A percentile compares a stretch with the other conserved stretches of the same genome.
These are phyloP conservation scores for Filosporella fistucella DNA, from an alignment of 495 filamentous ascomycete species.

Conservation along the genomic window DNA sequence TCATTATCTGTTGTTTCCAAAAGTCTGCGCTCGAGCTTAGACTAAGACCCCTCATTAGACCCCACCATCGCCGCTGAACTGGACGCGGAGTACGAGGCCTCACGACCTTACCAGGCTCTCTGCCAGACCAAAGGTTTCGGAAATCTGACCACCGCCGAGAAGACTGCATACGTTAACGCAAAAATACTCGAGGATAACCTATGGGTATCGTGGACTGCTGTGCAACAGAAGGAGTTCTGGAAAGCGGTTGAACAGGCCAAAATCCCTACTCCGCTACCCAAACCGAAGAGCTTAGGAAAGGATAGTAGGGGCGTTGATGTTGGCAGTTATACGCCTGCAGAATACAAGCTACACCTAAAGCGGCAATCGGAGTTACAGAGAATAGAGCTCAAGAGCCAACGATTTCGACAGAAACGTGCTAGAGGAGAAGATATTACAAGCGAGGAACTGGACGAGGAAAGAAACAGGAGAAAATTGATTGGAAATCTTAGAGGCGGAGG, in stretches of 20 bases:
- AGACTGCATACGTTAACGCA: constrained; percentile 14
- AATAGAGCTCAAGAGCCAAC: constrained; percentile 26
- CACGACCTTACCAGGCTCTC: constrained; percentile 17
- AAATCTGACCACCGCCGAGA: constrained; percentile 14
- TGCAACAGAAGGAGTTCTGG: constrained; percentile 43
- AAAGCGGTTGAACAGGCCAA: constrained; percentile 37
- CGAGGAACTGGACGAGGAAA: constrained; percentile 36
- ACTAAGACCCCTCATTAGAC: constrained; percentile 8
- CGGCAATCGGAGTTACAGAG: constrained; percentile 23
- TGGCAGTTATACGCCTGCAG: constrained; percentile 31
- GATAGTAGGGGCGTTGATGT: constrained; percentile 38
- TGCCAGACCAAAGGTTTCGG: constrained; percentile 15
- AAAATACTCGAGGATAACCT: constrained; percentile 19
- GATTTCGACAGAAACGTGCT: constrained; percentile 15
- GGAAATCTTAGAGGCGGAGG: constrained; percentile 42
- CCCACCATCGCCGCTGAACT: constrained; percentile 21
- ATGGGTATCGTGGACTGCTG: constrained; percentile 11
- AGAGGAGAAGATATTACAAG: not conserved
- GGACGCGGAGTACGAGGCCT: constrained; percentile 18
- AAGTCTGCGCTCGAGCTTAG: not conserved
- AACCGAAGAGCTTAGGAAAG: constrained; percentile 32
- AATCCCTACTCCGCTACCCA: constrained; percentile 33
- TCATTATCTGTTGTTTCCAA: not conserved
- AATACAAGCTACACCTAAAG: constrained; percentile 27
- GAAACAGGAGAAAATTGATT: constrained; percentile 37